Evolutionary conservation across 176 grass and related monocot genomes (phyloP).

Genomic region (Rhynchospora pubera): DNA sequence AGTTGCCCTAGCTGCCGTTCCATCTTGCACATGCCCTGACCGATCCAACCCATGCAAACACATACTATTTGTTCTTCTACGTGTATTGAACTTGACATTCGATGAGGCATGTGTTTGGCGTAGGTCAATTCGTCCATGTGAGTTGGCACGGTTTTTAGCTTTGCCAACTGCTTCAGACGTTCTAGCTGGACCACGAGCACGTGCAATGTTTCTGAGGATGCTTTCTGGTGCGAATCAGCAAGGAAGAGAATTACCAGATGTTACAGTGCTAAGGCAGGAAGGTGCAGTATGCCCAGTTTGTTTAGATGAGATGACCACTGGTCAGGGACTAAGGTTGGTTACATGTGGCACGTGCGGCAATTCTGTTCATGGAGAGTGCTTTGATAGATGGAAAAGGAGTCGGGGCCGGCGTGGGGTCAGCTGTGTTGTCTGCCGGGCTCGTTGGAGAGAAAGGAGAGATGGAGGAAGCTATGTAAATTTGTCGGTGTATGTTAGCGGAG

Average conservation of each 20-base stretch:
- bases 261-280: slow-evolving; percentile 19
- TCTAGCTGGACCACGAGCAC: slow-evolving; percentile 46
- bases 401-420: slow-evolving; percentile 50
- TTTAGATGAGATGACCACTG: slow-evolving; percentile 71
- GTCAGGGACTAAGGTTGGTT: slow-evolving; percentile 12
- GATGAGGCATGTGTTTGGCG: slow-evolving; percentile 86
- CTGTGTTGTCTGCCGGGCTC: slow-evolving; percentile 84
- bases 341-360: slow-evolving; percentile 77
- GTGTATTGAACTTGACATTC: slow-evolving; percentile 69
- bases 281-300: slow-evolving; percentile 63
- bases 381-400: slow-evolving; percentile 76
- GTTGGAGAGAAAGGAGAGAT: slow-evolving; percentile 54
- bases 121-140: slow-evolving; percentile 49
- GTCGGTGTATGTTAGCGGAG: slow-evolving; percentile 54
- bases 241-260: neutral
- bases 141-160: slow-evolving; percentile 52
- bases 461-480: slow-evolving; percentile 66
- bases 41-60: slow-evolving; percentile 74
- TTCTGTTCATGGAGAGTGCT: slow-evolving; percentile 79
- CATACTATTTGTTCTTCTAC: slow-evolving; percentile 88
- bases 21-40: slow-evolving; percentile 88
- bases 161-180: slow-evolving; percentile 42
- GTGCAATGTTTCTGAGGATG: slow-evolving; percentile 53
- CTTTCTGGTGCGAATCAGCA: slow-evolving; percentile 19
- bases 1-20: slow-evolving; percentile 43